phyloP scores from a whole-genome alignment of 164 flowering plant genomes.

The Vitis rotundifolia region DNA sequence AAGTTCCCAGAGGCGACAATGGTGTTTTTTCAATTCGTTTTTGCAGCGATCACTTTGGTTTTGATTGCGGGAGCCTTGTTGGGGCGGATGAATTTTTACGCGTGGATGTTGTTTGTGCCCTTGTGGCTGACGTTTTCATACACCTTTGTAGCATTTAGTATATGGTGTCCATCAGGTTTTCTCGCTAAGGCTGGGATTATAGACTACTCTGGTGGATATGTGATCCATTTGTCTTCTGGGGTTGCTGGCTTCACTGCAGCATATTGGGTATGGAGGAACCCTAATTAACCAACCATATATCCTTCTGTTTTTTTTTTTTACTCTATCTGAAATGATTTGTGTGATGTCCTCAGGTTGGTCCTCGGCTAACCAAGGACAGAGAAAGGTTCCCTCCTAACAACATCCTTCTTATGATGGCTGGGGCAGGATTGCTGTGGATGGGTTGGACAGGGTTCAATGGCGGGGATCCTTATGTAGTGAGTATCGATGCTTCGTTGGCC shows the following conservation, averaged over 20 bases:
- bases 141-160: slow-evolving; percentile 30
- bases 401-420: slow-evolving; percentile 37
- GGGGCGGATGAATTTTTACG: slow-evolving; percentile 41
- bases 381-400: slow-evolving; percentile 34
- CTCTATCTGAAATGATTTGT: too few relatives aligned
- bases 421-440: slow-evolving; percentile 43
- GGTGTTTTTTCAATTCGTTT: slow-evolving; percentile 45
- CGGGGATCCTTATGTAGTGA: slow-evolving; percentile 26
- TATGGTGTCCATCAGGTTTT: slow-evolving; percentile 33
- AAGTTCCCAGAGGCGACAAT: slow-evolving; percentile 38
- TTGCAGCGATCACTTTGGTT: slow-evolving; percentile 42
- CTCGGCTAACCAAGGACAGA: slow-evolving; percentile 31
- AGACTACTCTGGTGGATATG: slow-evolving; percentile 35
- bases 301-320: too few relatives aligned
- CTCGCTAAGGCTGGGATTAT: slow-evolving; percentile 22
- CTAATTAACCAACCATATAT: too few relatives aligned
- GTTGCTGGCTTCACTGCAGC: slow-evolving; percentile 42
- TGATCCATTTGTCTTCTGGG: slow-evolving; percentile 35
- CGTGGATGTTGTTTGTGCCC: slow-evolving; percentile 41
- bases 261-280: slow-evolving; percentile 25
- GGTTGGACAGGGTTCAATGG: slow-evolving; percentile 46
- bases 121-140: slow-evolving; percentile 41
- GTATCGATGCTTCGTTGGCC: slow-evolving; percentile 33
- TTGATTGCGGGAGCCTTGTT: slow-evolving; percentile 34
- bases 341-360: slow-evolving; percentile 28